Base-by-base conservation (phyloP, 352 stramenopile genomes). In the Globisporangium ultimum region DNA sequence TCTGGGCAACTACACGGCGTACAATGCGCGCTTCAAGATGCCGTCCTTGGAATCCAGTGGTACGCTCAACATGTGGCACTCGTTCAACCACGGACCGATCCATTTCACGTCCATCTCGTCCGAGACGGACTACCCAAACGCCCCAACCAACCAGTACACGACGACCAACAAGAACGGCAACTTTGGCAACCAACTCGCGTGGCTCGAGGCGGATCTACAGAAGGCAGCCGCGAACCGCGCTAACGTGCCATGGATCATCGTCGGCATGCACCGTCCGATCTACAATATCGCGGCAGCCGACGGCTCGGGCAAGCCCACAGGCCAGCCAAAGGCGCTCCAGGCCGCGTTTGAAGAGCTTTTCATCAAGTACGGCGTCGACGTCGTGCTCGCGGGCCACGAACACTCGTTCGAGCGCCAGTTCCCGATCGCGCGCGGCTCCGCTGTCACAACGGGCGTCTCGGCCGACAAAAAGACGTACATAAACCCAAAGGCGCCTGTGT, bases 11-110 rank as follows among this genome's bases (percentile, higher is more conserved):
- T 97, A 95, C 68, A 72, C 73, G 38, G 87, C 88, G 1, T 97
- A 83, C 67, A 96, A 97, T 60, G 54, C 73, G 12, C 82, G 85
- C 28, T 96, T 92, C 66, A 83, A 87, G 53, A 96, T 96, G 88
- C 88, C 88, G 17, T 89, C 76, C 11, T 45, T 53, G 2, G 86
- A 96, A 62, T 82, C 66, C 43, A 60, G 66, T 0, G 78, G 80
- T 0, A 54, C 66, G 28, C 58, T 80, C 51, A 93, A 93, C 63
- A 97, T 96, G 83, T 96, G 84, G 84, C 87, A 96, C 60, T 94
- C 84, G 34, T 97, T 95, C 55, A 77, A 96, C 52, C 70, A 96
- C 54, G 87, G 84, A 0, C 67, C 74, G 21, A 67, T 95, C 18
- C 88, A 97, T 64, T 89, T 95, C 54, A 89, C 87, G 4, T 76